A percentile compares a stretch with the other conserved stretches of the same genome.
phyloP scores from a whole-genome alignment of 768 basidiomycete species.

The Termitomyces sp. region DNA sequence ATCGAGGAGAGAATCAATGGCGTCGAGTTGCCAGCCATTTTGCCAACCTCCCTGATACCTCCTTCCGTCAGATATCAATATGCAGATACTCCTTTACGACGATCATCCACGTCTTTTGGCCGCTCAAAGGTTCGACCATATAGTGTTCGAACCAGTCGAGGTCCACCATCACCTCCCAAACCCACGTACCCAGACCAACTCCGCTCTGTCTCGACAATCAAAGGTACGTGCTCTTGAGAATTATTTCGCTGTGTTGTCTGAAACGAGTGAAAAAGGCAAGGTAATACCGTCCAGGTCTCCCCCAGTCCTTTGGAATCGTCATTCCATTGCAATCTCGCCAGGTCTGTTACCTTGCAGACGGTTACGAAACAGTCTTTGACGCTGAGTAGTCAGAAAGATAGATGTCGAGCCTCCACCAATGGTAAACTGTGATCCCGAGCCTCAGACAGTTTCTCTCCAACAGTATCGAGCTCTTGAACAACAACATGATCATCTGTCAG shows the following conservation, averaged over 20 bases:
- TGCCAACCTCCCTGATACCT: conserved; percentile 27
- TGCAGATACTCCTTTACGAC: conserved; percentile 2
- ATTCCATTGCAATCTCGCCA: background rate
- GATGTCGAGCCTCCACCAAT: background rate
- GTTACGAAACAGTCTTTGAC: background rate
- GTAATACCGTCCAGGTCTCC: background rate
- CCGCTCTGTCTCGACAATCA: background rate
- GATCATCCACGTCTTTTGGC: background rate
- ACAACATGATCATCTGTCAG: conserved; percentile 6
- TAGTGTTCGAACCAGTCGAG: background rate
- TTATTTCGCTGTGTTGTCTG: background rate
- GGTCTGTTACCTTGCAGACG: background rate
- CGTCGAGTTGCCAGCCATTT: conserved; percentile 22
- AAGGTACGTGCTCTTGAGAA: background rate
- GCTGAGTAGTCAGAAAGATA: background rate
- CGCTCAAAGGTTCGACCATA: background rate
- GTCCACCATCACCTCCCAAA: conserved; percentile 10
- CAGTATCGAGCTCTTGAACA: conserved; percentile 1
- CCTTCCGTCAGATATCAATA: conserved; percentile 17
- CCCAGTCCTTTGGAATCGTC: background rate
- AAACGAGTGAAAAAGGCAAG: background rate
- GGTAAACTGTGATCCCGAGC: background rate
- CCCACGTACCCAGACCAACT: conserved; percentile 4
- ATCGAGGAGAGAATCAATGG: conserved; percentile 26
- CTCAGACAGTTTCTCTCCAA: background rate